Base-by-base conservation (phyloP, 176 grass and related monocot genomes). In the Lolium multiflorum region DNA sequence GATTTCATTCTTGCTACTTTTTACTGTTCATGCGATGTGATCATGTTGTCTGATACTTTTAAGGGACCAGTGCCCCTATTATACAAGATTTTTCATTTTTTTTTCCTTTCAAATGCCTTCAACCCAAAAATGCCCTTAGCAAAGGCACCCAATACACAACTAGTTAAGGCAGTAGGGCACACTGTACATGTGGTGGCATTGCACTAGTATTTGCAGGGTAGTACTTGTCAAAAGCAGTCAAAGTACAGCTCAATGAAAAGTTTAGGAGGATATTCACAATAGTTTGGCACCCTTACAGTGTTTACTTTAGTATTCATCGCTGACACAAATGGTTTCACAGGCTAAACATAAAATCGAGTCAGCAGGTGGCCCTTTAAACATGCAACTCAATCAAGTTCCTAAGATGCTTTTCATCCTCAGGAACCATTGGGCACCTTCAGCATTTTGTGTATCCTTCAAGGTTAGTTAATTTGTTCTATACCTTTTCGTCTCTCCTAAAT, bases 371-470 rank as follows among this genome's bases (percentile, higher is more conserved):
- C 96, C 96, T 46, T 88, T 95, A 18, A 94, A 98, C 86, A 95
- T 98, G 93, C 82, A 91, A 84, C 89, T 98, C 57, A 95, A 16
- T 66, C 96, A 98, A 89, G 91, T 92, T 79, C 95, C 93, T 35
- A 98, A 98, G 84, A 98, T 95, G 96, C 93, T 98, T 71, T 95
- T 87, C 38, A 81, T 92, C 10, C 85, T 98, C 41, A 87, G 81
- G 35, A 95, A 92, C 60, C 48, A 84, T 6, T 98, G 96, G 96
- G 83, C 93, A 37, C 93, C 91, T 67, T 88, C 81, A 61, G 93
- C 96, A 76, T 98, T 95, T 89, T 98, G 93, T 83, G 82, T 95
- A 71, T 98, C 96, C 31, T 98, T 98, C 78, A 98, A 98, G 93
- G 96, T 97, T 59, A 41, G 81, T 17, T 37, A 31, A 0, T 76